Evolutionary conservation across 176 grass and related monocot species (phyloP), one percentile per base, ranked within the genome.

Genomic region (Juncus inflexus): DNA sequence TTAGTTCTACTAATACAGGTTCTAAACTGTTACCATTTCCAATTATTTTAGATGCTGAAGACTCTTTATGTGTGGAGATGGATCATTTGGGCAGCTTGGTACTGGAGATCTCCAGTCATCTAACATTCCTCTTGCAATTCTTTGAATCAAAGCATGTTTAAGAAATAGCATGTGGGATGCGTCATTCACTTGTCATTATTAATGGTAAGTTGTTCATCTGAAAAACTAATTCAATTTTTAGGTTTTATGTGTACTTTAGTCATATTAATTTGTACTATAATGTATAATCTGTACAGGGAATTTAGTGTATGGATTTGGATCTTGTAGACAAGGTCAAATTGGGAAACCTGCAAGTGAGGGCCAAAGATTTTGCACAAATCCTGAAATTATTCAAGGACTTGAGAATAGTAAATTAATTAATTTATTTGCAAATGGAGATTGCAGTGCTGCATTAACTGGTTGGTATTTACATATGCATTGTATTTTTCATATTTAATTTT

Each of bases 61-160:
- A 41, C 75, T 97, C 50, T 97, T 86, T 77, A 73, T 82, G 80
- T 97, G 92, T 12, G 92, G 92, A 72, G 80, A 97, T 82, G 88
- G 85, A 5, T 97, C 82, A 59, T 91, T 97, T 91, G 92, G 92
- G 67, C 92, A 97, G 52, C 87, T 97, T 73, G 92, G 92, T 28
- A 89, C 73, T 79, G 77, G 85, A 70, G 80, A 97, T 55, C 76
- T 81, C 62, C 77, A 82, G 50, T 79, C 85, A 81, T 80, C 66
- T 75, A 83, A 51, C 42, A 74, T 71, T 7, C 87, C 87, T 40
- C 74, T 74, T 68, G 85, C 6, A 70, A 68, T 80, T 61, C 60
- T 86, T 97, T 51, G 64, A 50, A 51, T 58, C 74, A 84, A 76
- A 79, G 13, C 77, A 84, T 89, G 77, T 91, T 72, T 67, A 89